A percentile compares a stretch with the other conserved stretches of the same genome.
phyloP scores from a whole-genome alignment of 2,329 filamentous ascomycete species.

The Phyllosticta citriasiana region DNA sequence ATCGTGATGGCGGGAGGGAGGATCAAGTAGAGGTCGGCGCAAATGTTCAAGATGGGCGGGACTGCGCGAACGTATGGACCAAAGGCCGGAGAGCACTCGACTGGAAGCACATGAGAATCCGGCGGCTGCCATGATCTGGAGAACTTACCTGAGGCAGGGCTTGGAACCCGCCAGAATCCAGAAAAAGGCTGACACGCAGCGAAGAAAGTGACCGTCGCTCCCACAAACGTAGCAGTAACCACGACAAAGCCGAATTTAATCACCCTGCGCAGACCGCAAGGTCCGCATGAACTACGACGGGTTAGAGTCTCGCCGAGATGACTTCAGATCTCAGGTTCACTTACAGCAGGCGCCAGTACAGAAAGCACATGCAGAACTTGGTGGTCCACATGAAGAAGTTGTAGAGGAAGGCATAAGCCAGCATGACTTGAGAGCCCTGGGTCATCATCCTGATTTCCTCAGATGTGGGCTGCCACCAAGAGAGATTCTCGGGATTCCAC shows the following conservation, averaged over 20 bases:
- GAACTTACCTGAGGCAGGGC: neutral
- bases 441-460: neutral
- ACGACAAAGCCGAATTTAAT: neutral
- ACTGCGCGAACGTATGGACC: neutral
- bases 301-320: neutral
- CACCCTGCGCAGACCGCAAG: neutral
- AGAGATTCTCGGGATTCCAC: neutral
- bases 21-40: neutral
- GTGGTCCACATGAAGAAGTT: neutral
- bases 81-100: neutral
- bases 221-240: neutral
- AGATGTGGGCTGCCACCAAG: neutral
- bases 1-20: neutral
- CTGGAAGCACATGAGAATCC: neutral
- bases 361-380: neutral
- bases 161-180: neutral
- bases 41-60: neutral
- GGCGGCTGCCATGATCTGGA: neutral
- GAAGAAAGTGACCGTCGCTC: neutral
- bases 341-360: neutral
- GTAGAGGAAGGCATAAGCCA: neutral
- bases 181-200: neutral
- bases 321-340: neutral
- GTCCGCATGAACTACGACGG: no score
- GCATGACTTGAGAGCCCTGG: neutral